phyloP scores from a whole-genome alignment of 768 basidiomycete genomes.

The Lactarius evosmus region DNA sequence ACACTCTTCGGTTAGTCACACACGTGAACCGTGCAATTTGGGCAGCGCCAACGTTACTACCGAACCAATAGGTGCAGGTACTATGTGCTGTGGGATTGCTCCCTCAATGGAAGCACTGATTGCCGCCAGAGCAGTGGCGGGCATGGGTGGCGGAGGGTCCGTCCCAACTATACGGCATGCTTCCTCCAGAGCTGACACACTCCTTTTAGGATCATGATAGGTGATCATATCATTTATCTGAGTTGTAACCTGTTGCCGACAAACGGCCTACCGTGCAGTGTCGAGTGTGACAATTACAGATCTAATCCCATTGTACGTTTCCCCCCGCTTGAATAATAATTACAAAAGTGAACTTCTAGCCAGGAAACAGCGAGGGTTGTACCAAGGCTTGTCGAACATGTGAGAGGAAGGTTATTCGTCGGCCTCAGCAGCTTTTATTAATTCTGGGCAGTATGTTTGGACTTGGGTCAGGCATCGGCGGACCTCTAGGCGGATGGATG shows the following conservation, averaged over 20 bases:
- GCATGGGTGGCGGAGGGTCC: slow-evolving; percentile 90
- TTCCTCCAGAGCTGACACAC: slow-evolving; percentile 29
- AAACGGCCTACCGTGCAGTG: slow-evolving; percentile 44
- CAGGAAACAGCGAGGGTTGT: slow-evolving; percentile 83
- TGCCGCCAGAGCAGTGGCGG: slow-evolving; percentile 77
- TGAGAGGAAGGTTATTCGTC: slow-evolving; percentile 38
- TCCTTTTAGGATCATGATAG: slow-evolving; percentile 73
- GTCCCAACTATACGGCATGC: slow-evolving; percentile 36
- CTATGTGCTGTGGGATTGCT: slow-evolving; percentile 81
- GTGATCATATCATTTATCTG: slow-evolving; percentile 38
- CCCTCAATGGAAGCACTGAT: slow-evolving; percentile 83
- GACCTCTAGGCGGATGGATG: slow-evolving; percentile 80
- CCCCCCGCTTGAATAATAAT: slow-evolving; percentile 1
- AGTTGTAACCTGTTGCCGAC: not conserved
- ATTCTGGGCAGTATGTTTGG: slow-evolving; percentile 63
- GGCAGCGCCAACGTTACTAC: slow-evolving; percentile 12
- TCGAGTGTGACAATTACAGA: slow-evolving; percentile 83
- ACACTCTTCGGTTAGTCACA: slow-evolving; percentile 62
- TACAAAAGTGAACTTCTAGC: slow-evolving; percentile 18
- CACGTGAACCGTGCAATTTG: slow-evolving; percentile 33
- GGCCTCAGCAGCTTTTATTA: not conserved
- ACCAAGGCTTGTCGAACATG: slow-evolving; percentile 91
- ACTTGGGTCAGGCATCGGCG: slow-evolving; percentile 75
- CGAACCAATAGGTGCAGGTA: slow-evolving; percentile 61
- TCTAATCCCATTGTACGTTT: slow-evolving; percentile 77